Evolutionary conservation across 2,329 filamentous ascomycete species (phyloP).

Genomic region (Exophiala dermatitidis): DNA sequence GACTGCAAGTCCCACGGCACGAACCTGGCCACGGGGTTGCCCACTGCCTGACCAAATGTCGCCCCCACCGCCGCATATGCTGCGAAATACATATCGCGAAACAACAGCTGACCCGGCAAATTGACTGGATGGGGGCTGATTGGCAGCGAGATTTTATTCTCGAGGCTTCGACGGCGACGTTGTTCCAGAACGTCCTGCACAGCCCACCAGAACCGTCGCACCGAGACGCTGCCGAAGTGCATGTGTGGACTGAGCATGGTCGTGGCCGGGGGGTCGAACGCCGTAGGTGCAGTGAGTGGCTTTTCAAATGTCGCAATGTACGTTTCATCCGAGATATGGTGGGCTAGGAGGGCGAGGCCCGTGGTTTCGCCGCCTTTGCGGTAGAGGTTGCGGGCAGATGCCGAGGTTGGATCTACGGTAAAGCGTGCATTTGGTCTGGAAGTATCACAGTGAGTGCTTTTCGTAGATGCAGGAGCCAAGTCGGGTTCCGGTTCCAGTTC

Average conservation of each 20-base stretch:
- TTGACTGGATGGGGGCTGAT: slow-evolving; percentile 56
- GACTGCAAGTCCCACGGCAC: slow-evolving; percentile 71
- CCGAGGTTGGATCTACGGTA: slow-evolving; percentile 28
- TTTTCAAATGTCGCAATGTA: slow-evolving; percentile 71
- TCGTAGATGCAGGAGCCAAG: too few relatives aligned
- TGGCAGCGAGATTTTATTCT: slow-evolving; percentile 41
- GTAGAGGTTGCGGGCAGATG: slow-evolving; percentile 30
- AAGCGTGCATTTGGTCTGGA: too few relatives aligned
- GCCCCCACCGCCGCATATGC: slow-evolving; percentile 63
- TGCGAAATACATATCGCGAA: slow-evolving; percentile 78
- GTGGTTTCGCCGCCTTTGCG: slow-evolving; percentile 59
- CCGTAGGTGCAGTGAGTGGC: slow-evolving; percentile 66
- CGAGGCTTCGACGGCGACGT: slow-evolving; percentile 42
- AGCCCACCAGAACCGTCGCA: slow-evolving; percentile 66
- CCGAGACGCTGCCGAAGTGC: slow-evolving; percentile 66
- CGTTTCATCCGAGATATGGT: slow-evolving; percentile 54
- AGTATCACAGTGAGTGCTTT: too few relatives aligned
- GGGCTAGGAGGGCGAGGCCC: slow-evolving; percentile 52
- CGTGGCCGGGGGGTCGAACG: slow-evolving; percentile 64
- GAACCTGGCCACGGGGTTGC: slow-evolving; percentile 63
- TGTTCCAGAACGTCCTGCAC: slow-evolving; percentile 55
- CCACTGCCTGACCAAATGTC: slow-evolving; percentile 56
- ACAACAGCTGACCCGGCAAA: slow-evolving; percentile 64
- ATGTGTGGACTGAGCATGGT: slow-evolving; percentile 66
- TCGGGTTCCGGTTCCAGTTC: background rate